phyloP scores from a whole-genome alignment of 2,329 filamentous ascomycete species.

The Trichoderma sp. region DNA sequence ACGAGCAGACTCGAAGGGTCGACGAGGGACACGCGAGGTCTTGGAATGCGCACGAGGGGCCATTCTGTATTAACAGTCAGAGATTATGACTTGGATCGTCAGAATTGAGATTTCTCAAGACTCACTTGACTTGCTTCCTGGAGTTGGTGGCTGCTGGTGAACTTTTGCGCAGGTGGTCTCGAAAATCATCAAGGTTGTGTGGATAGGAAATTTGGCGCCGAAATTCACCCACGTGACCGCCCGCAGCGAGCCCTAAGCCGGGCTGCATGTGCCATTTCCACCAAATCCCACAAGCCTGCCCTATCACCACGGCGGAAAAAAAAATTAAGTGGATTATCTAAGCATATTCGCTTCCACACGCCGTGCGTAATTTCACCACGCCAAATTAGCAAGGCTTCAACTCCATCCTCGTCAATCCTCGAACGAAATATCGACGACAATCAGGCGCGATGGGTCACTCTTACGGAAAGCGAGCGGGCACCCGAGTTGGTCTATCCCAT shows the following conservation, averaged over 20 bases:
- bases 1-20: conserved; percentile 99
- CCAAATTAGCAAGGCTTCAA: conserved; percentile 35
- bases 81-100: conserved; percentile 24
- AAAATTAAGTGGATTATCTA: conserved; percentile 41
- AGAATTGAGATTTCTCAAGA: conserved; percentile 23
- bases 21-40: conserved; percentile 98
- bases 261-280: conserved; percentile 21
- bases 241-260: conserved; percentile 40
- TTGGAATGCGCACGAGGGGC: conserved; percentile 79
- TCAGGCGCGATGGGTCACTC: conserved; percentile 80
- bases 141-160: conserved; percentile 40
- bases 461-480: conserved; percentile 83
- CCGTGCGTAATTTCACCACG: conserved; percentile 41
- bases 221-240: conserved; percentile 32
- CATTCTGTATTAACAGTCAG: conserved; percentile 40
- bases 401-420: conserved; percentile 42
- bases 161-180: conserved; percentile 32
- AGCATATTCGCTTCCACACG: conserved; percentile 40
- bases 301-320: conserved; percentile 31
- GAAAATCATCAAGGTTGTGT: conserved; percentile 38
- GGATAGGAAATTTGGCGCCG: conserved; percentile 35
- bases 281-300: conserved; percentile 34
- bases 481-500: conserved; percentile 64
- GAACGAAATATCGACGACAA: conserved; percentile 43
- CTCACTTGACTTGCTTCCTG: conserved; percentile 45